Base-by-base conservation (phyloP, 2,329 filamentous ascomycete genomes). In the Venturia pyrina region DNA sequence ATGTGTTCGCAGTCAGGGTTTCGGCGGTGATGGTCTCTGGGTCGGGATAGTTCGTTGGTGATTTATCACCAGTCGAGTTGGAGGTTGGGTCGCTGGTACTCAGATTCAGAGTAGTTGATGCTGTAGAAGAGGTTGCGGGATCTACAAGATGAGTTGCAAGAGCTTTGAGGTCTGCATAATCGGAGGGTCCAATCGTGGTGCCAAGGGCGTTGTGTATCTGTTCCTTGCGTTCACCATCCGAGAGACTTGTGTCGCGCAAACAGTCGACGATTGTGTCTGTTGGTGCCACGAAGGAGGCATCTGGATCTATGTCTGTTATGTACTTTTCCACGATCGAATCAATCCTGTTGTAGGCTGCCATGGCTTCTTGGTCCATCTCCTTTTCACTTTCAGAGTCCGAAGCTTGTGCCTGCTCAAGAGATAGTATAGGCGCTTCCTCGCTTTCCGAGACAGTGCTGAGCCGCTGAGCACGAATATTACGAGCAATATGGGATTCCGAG, bases 11-110 rank as follows among this genome's bases (percentile, higher is more conserved):
- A 65, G 88, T 89, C 65, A 99, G 81, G 0, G 90, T 96, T 68
- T 91, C 87, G 40, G 87, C 83, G 1, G 90, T 95, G 72, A 99
- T 98, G 3, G 82, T 87, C 77, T 99, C 95, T 1, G 93, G 90
- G 69, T 96, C 96, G n/a, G 83, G 82, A 66, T 82, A 85, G 2
- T 48, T 67, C 11, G 64, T 43, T 32, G 60, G 60, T 13, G 40
- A 69, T 40, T 77, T 68, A 2, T 86, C 88, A 1, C 85, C 84
- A 11, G 85, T 83, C 6, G 86, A 86, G 2, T 85, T 87, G 66
- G 83, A 79, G 5, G 82, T 84, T 65, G 82, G 61, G 28, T 62
- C 57, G 32, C 64, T 67, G 13, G 37, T 66, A 65, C 57, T 66
- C 28, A 60, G 28, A 41, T 44, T 43, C 11, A 63, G 24, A n/a